Conservation (phyloP, 140 eudicot genomes). For the Stevia rebaudiana region DNA sequence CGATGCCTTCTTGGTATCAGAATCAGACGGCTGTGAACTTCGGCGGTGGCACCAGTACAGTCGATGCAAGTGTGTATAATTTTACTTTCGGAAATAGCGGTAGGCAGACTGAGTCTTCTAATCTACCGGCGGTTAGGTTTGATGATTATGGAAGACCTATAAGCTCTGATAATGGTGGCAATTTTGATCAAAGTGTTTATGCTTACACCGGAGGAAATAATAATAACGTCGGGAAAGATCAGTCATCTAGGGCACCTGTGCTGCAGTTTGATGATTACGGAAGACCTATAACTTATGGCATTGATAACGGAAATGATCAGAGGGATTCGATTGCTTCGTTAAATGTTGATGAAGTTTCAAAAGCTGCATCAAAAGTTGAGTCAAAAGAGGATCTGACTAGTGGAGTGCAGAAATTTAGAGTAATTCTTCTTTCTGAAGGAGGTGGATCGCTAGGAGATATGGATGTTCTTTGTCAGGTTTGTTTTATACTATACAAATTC, state of each 20-base stretch:
- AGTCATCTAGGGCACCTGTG: slow-evolving; percentile 25
- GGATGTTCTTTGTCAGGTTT: slow-evolving; percentile 93
- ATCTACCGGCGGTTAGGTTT: slow-evolving; percentile 39
- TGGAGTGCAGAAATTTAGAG: slow-evolving; percentile 72
- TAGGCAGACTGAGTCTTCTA: slow-evolving; percentile 16
- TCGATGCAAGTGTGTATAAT: slow-evolving; percentile 29
- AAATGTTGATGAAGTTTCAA: slow-evolving; percentile 30
- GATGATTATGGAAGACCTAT: slow-evolving; percentile 95
- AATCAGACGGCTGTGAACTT: slow-evolving; percentile 16
- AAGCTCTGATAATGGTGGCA: slow-evolving; percentile 16
- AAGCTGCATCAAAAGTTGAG: slow-evolving; percentile 44
- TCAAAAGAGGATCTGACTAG: slow-evolving; percentile 38
- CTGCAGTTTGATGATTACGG: slow-evolving; percentile 86
- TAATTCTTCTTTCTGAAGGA: slow-evolving; percentile 61
- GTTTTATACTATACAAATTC: slow-evolving; percentile 9
- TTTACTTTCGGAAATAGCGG: slow-evolving; percentile 39
- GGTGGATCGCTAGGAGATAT: slow-evolving; percentile 50
- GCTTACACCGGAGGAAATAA: slow-evolving; percentile 39
- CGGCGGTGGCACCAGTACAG: slow-evolving; percentile 31
- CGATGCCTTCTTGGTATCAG: slow-evolving; percentile 9
- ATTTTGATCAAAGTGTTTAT: slow-evolving; percentile 31
- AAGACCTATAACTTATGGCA: slow-evolving; percentile 49
- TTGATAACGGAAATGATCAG: slow-evolving; percentile 24
- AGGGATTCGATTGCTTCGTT: slow-evolving; percentile 15
- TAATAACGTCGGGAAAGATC: slow-evolving; percentile 22